Evolutionary conservation across 164 flowering plant species (phyloP).

Genomic region (Piper longum): DNA sequence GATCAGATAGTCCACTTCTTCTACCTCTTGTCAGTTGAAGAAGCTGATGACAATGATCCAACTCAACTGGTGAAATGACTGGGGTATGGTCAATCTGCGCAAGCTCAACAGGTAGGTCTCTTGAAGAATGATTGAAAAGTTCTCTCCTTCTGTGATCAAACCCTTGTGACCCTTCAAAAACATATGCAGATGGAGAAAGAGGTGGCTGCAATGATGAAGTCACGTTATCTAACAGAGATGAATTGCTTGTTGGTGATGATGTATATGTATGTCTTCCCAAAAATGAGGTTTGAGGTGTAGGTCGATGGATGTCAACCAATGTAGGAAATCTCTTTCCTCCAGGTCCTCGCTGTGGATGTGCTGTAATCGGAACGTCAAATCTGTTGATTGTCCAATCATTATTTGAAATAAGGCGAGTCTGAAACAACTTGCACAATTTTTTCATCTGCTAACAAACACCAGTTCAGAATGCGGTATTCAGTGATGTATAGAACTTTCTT

Average conservation of each 20-base stretch:
- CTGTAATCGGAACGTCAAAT: conserved; percentile 2
- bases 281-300: not conserved
- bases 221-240: not conserved
- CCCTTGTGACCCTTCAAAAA: conserved; percentile 15
- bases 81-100: not conserved
- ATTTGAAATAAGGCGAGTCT: conserved; percentile 7
- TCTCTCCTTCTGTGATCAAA: conserved; percentile 9
- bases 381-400: conserved; percentile 3
- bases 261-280: not conserved
- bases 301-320: not conserved
- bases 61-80: not conserved
- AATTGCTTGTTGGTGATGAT: not conserved
- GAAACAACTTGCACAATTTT: conserved; percentile 38
- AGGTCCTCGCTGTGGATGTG: not conserved
- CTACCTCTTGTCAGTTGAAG: not conserved
- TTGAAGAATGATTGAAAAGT: not conserved
- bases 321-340: not conserved
- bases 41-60: not conserved
- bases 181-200: conserved; percentile 12
- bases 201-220: conserved; percentile 2
- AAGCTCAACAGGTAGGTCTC: not conserved
- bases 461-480: not conserved
- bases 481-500: not conserved
- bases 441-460: conserved; percentile 26
- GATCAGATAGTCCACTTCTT: not conserved